Evolutionary conservation across 108 stramenopile genomes (phyloP), one percentile per base, ranked within the genome.

Genomic region (Cylindrotheca fusiformis): DNA sequence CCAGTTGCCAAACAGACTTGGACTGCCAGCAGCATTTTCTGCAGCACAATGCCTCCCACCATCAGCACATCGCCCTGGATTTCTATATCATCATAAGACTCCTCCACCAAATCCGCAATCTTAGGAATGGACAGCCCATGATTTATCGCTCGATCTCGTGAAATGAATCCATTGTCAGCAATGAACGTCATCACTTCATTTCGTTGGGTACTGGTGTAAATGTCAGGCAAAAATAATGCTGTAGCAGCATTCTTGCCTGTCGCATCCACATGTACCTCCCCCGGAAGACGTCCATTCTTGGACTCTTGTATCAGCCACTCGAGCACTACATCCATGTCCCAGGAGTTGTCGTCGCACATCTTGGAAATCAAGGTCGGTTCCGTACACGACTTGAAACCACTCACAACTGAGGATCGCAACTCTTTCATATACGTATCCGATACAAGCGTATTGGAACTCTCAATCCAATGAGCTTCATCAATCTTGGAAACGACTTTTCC

Each of bases 111-210:
- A 6, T 33, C 28, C 17, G 30, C 23, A 64, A 23, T 41, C 20
- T 60, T 45, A 1, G 6, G n/a, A 1, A 25, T 32, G 18, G 61
- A 55, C 20, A 49, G 22, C 30, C 47, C 33, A 18, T 50, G 44
- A 32, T 58, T 48, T 4, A 48, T 10, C 0, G 51, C 52, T n/a
- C 60, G 58, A 6, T 52, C 65, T 24, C 48, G 45, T 6, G 49
- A 53, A 4, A 78, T 51, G 48, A 59, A 72, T 6, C 77, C 77
- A 27, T 69, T 68, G 17, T 53, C 54, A 6, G 45, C n/a, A 27
- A 73, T 44, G 28, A 67, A 56, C 0, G 68, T 66, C 24, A 48
- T 19, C 5, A 69, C 27, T 8, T 47, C 44, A 32, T 72, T 32
- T 8, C 67, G 47, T 50, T 69, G 67, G 2, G n/a, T 31, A 3